Base-by-base conservation (phyloP, 1,284 basidiomycete species). In the Sphagnurus paluster region DNA sequence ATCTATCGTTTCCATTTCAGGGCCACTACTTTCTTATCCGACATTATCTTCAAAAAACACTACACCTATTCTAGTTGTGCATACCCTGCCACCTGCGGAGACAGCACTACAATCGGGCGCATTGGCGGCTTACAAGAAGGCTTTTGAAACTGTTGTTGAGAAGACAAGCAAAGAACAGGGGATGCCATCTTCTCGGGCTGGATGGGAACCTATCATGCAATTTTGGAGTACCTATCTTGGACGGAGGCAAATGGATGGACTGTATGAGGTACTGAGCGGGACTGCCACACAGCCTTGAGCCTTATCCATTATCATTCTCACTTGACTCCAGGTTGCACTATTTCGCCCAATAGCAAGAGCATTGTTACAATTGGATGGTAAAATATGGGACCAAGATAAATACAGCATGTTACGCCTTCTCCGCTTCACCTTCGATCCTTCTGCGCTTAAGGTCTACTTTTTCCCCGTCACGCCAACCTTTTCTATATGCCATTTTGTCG, bases 141-240 rank as follows among this genome's bases (percentile, higher is more conserved):
- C 75, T 0, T 93, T 80, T 57, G 57, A 60, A 21, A 59, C 58
- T 19, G 69, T 86, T 10, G 64, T 58, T 24, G 80, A 87, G 56
- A 68, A 74, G 53, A 66, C 60, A 2, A 61, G 58, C 1, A 71
- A 67, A 37, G 71, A 74, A 28, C 58, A 54, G 5, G 82, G 79
- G 2, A 95, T 95, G 91, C 90, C 88, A 2, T 67, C 74, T 13
- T 83, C 80, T n/a, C 75, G 70, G 53, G 78, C 80, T 6, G 90
- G 93, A 59, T 93, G 90, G 89, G 77, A 80, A 56, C 82, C 82
- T 1, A 77, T 94, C 38, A 93, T 95, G 88, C 70, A 74, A 48
- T 93, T 93, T 64, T 95, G 92, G 91, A 87, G 88, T 54, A 77
- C 84, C 62, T 67, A 74, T 40, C 67, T 94, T 34, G 74, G 67